Conservation (phyloP, 768 basidiomycete genomes). For the Sporobolomyces roseus region DNA sequence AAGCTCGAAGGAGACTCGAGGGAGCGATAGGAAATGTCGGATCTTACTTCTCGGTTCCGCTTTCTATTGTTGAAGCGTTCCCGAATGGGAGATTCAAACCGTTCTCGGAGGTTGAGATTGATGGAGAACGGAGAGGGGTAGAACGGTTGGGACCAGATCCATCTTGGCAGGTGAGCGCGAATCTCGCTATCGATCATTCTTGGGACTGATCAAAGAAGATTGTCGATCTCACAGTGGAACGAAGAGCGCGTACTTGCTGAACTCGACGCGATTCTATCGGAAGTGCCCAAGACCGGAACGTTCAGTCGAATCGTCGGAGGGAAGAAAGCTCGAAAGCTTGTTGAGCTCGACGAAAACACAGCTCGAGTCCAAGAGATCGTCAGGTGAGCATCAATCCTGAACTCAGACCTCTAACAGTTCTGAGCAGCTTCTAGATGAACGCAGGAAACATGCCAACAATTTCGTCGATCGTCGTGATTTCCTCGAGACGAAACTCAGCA, state of each 20-base stretch:
- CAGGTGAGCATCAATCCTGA: no score
- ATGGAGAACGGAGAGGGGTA: conserved; percentile 18
- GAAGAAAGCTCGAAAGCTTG: conserved; percentile 10
- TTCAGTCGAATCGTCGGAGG: conserved; percentile 12
- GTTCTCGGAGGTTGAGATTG: conserved; percentile 33
- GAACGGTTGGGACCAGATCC: conserved; percentile 34
- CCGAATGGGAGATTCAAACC: conserved; percentile 38
- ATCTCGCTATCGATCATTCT: no score
- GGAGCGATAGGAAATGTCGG: conserved; percentile 20
- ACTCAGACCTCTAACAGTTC: no score
- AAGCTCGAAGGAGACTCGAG: conserved; percentile 29
- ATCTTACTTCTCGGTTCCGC: not conserved
- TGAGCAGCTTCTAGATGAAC: no score
- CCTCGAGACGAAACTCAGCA: conserved; percentile 8
- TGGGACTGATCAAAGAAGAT: no score
- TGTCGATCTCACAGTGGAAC: conserved; percentile 41
- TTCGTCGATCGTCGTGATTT: conserved; percentile 83
- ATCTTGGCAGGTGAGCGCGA: conserved; percentile 28
- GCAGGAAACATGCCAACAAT: conserved; percentile 71
- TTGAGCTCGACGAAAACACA: not conserved
- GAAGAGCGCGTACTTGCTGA: conserved; percentile 13
- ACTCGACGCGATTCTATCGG: conserved; percentile 24
- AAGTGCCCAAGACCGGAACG: not conserved
- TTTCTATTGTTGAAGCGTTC: conserved; percentile 37
- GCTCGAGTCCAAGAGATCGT: conserved; percentile 32